Evolutionary conservation across 495 filamentous ascomycete genomes (phyloP).

Genomic region (Tuber indicum): DNA sequence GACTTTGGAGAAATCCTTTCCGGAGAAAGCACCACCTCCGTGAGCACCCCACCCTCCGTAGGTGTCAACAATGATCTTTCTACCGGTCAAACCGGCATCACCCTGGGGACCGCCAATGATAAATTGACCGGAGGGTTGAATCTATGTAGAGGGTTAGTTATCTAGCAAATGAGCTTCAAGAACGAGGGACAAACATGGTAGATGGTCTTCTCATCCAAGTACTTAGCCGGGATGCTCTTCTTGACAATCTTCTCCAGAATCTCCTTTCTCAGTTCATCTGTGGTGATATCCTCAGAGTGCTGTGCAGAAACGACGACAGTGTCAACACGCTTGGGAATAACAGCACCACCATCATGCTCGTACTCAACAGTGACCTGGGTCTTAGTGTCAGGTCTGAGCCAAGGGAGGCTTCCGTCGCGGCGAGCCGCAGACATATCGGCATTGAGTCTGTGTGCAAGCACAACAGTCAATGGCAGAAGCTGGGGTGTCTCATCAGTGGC

Average conservation of each 20-base stretch:
- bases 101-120: conserved; percentile 98
- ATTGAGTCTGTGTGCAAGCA: conserved; percentile 94
- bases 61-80: conserved; percentile 99
- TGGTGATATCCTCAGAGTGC: conserved; percentile 81
- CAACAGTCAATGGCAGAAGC: conserved; percentile 85
- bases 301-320: conserved; percentile 95
- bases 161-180: not conserved
- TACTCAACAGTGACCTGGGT: conserved; percentile 99
- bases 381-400: conserved; percentile 98
- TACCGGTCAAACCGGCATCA: conserved; percentile 96
- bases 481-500: conserved; percentile 98
- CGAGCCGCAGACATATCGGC: conserved; percentile 81
- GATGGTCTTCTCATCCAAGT: conserved; percentile 82
- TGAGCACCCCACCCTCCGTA: conserved; percentile 99
- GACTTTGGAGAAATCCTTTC: conserved; percentile 99
- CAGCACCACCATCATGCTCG: conserved; percentile 88
- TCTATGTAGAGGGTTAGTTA: conserved; percentile 48
- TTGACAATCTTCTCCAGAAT: conserved; percentile 97
- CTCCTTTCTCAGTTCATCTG: conserved; percentile 86
- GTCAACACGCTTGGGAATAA: conserved; percentile 86
- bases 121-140: conserved; percentile 97
- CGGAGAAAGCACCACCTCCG: conserved; percentile 99
- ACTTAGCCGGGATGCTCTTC: conserved; percentile 83
- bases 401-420: conserved; percentile 77
- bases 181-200: conserved; percentile 64